Percentiles rank a stretch among this genome's conserved stretches.
Conservation (phyloP, 2,329 filamentous ascomycete genomes). For the Elsinoe fawcettii region DNA sequence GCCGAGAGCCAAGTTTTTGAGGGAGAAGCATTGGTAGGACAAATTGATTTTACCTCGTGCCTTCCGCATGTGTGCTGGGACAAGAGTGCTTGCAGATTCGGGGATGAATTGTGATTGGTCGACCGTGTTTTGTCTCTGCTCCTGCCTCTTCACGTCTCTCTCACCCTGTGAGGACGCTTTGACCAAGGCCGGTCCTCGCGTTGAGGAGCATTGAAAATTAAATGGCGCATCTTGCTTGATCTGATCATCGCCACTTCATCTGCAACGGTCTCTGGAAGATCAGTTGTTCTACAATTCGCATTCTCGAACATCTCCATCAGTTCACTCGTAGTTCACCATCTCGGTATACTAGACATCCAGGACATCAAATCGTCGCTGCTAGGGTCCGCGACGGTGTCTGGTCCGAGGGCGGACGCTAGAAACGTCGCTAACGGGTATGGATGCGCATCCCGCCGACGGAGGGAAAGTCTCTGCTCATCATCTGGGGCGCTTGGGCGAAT, state of each 20-base stretch:
- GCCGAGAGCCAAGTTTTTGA: not conserved
- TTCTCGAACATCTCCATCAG: slow-evolving; percentile 2
- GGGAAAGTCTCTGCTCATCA: slow-evolving; percentile 12
- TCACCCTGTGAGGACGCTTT: slow-evolving; percentile 4
- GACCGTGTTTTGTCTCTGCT: slow-evolving; percentile 4
- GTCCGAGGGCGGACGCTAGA: slow-evolving; percentile 6
- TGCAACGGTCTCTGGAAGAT: not conserved
- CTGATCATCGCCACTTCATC: not conserved
- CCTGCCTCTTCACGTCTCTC: not conserved
- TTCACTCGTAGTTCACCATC: not conserved
- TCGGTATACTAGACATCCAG: slow-evolving; percentile 1
- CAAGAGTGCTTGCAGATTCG: slow-evolving; percentile 6
- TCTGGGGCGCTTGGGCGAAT: not conserved
- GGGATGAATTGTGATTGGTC: not conserved
- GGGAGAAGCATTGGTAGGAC: not conserved
- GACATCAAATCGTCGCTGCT: not conserved
- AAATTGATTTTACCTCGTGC: slow-evolving; percentile 2
- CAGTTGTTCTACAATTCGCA: not conserved
- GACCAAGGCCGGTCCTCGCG: not conserved
- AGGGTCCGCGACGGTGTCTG: slow-evolving; percentile 13
- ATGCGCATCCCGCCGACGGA: slow-evolving; percentile 6
- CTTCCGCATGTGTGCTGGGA: slow-evolving; percentile 10
- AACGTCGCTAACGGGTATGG: slow-evolving; percentile 13
- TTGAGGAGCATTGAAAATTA: not conserved
- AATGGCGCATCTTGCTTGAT: not conserved